Conservation (phyloP, 2,329 filamentous ascomycete species). For the Alternaria brassicae region DNA sequence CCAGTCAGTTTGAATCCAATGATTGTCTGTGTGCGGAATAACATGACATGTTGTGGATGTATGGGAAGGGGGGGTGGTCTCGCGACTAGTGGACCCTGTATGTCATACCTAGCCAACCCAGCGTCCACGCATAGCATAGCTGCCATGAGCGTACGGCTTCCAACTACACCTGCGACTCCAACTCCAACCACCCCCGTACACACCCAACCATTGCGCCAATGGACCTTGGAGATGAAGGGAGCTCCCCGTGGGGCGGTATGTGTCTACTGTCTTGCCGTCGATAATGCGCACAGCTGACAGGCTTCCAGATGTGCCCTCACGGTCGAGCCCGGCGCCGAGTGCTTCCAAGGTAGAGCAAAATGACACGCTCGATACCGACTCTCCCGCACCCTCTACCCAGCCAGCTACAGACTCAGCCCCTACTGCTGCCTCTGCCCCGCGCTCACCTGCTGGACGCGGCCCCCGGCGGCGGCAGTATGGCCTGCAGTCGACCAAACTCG, state of each 20-base stretch:
- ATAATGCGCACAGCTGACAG: constrained; percentile 23
- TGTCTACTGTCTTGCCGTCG: not conserved
- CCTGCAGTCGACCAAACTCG: constrained; percentile 77
- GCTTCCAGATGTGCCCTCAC: constrained; percentile 55
- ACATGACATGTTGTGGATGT: constrained; percentile 8
- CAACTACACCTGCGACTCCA: constrained; percentile 11
- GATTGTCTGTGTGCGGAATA: not conserved
- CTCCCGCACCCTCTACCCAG: constrained; percentile 24
- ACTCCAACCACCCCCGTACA: constrained; percentile 17
- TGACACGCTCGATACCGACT: constrained; percentile 44
- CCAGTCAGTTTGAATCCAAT: not conserved
- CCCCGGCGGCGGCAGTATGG: constrained; percentile 67
- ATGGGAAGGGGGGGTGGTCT: constrained; percentile 4
- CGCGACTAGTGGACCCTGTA: constrained; percentile 2
- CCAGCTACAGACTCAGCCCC: constrained; percentile 37
- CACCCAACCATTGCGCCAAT: constrained; percentile 35
- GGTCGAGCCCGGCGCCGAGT: constrained; percentile 52
- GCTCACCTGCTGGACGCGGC: constrained; percentile 58
- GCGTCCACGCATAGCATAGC: not conserved
- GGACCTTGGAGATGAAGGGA: constrained; percentile 54
- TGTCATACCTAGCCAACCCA: not conserved
- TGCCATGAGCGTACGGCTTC: constrained; percentile 1
- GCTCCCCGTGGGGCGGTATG: constrained; percentile 54
- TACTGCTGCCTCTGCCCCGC: constrained; percentile 52
- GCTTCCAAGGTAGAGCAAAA: constrained; percentile 48